Percentiles rank a stretch among this genome's conserved stretches.
These are phyloP conservation scores for Acanthamoeba polyphaga DNA, from an alignment of 208 protist genomes.

Conservation along the genomic window DNA sequence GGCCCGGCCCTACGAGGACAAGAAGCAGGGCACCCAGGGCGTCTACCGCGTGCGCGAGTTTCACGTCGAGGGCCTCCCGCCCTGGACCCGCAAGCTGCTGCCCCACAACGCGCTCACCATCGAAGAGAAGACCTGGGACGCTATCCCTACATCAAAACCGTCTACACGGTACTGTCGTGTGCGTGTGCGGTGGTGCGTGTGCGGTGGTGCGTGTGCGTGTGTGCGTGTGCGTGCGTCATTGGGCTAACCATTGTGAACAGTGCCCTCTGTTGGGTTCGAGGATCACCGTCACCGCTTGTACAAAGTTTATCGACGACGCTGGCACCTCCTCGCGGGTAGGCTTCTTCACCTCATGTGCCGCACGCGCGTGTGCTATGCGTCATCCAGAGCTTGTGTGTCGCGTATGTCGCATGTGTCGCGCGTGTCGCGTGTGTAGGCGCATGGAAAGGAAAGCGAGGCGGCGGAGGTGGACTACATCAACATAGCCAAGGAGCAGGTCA, in stretches of 20 bases:
- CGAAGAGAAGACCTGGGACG: conserved; percentile 39
- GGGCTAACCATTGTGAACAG: neutral
- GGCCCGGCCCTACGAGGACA: conserved; percentile 4
- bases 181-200: too few relatives aligned
- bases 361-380: too few relatives aligned
- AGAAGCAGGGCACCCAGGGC: neutral
- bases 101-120: conserved; percentile 37
- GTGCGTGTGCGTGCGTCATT: too few relatives aligned
- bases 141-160: conserved; percentile 14
- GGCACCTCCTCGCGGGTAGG: conserved; percentile 17
- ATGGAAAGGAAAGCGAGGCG: conserved; percentile 4
- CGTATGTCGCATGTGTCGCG: neutral
- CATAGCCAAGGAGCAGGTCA: conserved; percentile 34
- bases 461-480: conserved; percentile 42
- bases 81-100: conserved; percentile 36
- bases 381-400: neutral
- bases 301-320: neutral
- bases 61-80: conserved; percentile 16
- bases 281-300: neutral
- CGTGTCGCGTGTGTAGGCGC: neutral
- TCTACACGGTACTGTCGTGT: neutral
- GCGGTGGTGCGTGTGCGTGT: too few relatives aligned
- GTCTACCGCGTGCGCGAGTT: conserved; percentile 45
- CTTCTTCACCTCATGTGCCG: neutral
- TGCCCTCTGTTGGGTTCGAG: neutral